phyloP scores from a whole-genome alignment of 1,284 basidiomycete species.

The Austropuccinia psidii region DNA sequence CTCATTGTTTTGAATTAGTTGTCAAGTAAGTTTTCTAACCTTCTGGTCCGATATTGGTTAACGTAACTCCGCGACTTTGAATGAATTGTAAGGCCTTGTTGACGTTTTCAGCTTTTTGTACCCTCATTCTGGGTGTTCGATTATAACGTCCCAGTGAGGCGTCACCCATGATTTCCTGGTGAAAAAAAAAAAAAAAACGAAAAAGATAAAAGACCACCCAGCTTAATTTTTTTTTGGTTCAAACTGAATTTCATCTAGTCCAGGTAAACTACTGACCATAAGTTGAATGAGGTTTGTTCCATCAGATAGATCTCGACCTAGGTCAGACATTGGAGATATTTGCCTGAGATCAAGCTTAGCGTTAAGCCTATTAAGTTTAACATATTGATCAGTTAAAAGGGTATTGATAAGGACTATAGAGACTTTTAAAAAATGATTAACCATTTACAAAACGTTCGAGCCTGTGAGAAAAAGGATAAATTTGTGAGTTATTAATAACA shows the following conservation, averaged over 20 bases:
- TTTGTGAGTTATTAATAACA: neutral
- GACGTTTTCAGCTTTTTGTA: slow-evolving; percentile 97
- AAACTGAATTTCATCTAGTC: neutral
- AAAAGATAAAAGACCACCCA: slow-evolving; percentile 18
- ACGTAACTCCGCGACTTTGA: slow-evolving; percentile 81
- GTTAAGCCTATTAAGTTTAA: slow-evolving; percentile 64
- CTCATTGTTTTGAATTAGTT: slow-evolving; percentile 1
- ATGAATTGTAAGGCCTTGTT: slow-evolving; percentile 95
- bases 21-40: slow-evolving; percentile 51
- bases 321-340: slow-evolving; percentile 80
- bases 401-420: neutral
- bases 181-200: neutral
- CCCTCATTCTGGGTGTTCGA: slow-evolving; percentile 75
- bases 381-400: neutral
- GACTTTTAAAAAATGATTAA: slow-evolving; percentile 43
- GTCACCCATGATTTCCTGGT: slow-evolving; percentile 55
- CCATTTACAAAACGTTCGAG: slow-evolving; percentile 77
- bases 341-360: slow-evolving; percentile 80
- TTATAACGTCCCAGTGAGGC: slow-evolving; percentile 85
- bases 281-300: slow-evolving; percentile 80
- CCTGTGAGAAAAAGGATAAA: neutral
- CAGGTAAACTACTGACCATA: slow-evolving; percentile 36
- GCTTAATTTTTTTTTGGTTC: neutral
- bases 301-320: slow-evolving; percentile 84
- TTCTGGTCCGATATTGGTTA: slow-evolving; percentile 96